Evolutionary conservation across 1,284 basidiomycete species (phyloP).

Genomic region (Puccinia novopanici): DNA sequence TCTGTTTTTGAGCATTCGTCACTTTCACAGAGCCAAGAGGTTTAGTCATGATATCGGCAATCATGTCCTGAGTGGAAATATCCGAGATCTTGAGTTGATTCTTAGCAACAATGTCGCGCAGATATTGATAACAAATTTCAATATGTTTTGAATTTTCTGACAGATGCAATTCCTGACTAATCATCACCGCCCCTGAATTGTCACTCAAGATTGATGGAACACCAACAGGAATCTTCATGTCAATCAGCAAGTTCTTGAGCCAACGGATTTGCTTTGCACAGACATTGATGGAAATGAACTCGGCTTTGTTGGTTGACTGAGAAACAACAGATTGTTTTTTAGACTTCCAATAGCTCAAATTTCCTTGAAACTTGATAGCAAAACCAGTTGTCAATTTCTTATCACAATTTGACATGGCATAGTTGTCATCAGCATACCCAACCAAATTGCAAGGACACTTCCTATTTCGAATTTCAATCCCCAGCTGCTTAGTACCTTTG

Average conservation of each 20-base stretch:
- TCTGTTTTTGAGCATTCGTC: background rate
- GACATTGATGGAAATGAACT: background rate
- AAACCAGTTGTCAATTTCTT: background rate
- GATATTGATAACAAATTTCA: too few relatives aligned
- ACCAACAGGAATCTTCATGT: background rate
- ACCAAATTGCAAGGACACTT: background rate
- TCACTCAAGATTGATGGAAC: background rate
- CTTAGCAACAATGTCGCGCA: background rate
- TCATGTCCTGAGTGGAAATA: background rate
- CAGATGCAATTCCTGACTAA: background rate
- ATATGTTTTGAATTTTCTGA: too few relatives aligned
- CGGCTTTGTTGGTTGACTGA: background rate
- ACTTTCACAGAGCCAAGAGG: background rate
- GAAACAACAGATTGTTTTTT: slow-evolving; percentile 3
- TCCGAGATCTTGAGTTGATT: background rate
- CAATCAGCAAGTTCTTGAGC: background rate
- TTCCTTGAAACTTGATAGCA: too few relatives aligned
- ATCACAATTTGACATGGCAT: background rate
- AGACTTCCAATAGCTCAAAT: background rate
- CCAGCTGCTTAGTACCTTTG: background rate
- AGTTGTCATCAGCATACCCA: slow-evolving; percentile 10
- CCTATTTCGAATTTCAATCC: background rate
- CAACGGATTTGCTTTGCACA: slow-evolving; percentile 6
- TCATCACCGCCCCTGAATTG: background rate
- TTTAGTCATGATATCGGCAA: slow-evolving; percentile 15